These are phyloP conservation scores for Cordyceps tenuipes DNA, from an alignment of 2,329 filamentous ascomycete genomes.

Conservation along the genomic window DNA sequence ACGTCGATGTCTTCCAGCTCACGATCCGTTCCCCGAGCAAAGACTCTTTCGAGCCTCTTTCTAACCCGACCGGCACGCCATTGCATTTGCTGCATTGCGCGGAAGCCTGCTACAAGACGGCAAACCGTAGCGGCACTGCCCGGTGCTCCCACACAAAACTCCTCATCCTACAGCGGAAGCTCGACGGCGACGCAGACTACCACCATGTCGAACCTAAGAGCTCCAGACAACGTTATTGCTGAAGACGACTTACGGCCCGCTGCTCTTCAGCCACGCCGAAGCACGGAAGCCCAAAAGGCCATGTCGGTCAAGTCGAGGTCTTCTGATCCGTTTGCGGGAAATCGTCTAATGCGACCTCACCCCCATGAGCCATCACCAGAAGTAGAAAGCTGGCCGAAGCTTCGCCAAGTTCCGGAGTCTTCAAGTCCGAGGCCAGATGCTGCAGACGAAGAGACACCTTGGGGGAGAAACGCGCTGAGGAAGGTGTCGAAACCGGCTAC, in stretches of 20 bases:
- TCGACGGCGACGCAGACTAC: slow-evolving; percentile 8
- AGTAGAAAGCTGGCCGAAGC: slow-evolving; percentile 1
- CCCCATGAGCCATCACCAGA: slow-evolving; percentile 10
- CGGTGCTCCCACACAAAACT: background rate
- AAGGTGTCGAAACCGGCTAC: slow-evolving; percentile 3
- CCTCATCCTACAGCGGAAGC: slow-evolving; percentile 3
- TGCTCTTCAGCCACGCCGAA: slow-evolving; percentile 8
- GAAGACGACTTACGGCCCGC: slow-evolving; percentile 3
- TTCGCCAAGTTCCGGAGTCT: slow-evolving; percentile 4
- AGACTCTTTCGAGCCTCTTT: slow-evolving; percentile 20
- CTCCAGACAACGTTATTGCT: background rate
- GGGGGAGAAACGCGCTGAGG: background rate
- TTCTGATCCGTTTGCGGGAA: slow-evolving; percentile 6
- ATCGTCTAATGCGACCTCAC: slow-evolving; percentile 6
- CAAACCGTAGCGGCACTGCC: slow-evolving; percentile 11
- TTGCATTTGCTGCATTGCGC: slow-evolving; percentile 23
- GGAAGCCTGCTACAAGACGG: slow-evolving; percentile 11
- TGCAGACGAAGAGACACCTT: background rate
- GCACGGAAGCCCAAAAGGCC: background rate
- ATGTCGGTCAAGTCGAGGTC: background rate
- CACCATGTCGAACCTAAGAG: background rate
- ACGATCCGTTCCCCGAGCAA: slow-evolving; percentile 15
- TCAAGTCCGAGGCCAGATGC: background rate
- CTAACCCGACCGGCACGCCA: slow-evolving; percentile 20
- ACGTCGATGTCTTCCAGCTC: slow-evolving; percentile 4